Percentiles rank a stretch among this genome's conserved stretches.
Conservation (phyloP, 106 monocot genomes). For the Phalaenopsis aphrodite region DNA sequence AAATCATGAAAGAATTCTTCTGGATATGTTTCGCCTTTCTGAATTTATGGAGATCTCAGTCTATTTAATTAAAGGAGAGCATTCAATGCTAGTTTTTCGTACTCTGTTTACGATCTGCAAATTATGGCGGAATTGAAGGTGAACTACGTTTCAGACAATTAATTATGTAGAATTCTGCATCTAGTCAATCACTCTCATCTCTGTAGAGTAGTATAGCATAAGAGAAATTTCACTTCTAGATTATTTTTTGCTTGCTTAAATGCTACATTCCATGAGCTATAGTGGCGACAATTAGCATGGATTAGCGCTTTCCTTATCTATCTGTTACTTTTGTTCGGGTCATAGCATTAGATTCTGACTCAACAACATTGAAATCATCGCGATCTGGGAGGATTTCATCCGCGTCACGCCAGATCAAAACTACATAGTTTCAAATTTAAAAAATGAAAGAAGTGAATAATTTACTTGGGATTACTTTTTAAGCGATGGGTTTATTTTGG, state of each 20-base stretch:
- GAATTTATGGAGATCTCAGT: background rate
- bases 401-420: background rate
- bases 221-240: no score
- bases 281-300: no score
- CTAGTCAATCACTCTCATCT: background rate
- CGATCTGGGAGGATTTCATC: background rate
- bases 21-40: background rate
- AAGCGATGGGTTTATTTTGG: no score
- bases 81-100: background rate
- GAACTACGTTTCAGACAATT: background rate
- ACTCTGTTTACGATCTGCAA: background rate
- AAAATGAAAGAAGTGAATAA: background rate
- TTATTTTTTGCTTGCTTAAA: no score
- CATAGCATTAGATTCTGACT: background rate
- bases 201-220: no score
- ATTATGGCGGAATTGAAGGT: background rate
- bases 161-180: background rate
- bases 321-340: no score
- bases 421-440: conserved; percentile 1
- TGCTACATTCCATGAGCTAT: no score
- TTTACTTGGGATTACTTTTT: no score
- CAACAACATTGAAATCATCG: background rate
- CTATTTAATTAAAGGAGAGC: background rate
- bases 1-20: background rate
- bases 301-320: no score